phyloP scores from a whole-genome alignment of 2,329 filamentous ascomycete species.

The Zasmidium citrigriseum region DNA sequence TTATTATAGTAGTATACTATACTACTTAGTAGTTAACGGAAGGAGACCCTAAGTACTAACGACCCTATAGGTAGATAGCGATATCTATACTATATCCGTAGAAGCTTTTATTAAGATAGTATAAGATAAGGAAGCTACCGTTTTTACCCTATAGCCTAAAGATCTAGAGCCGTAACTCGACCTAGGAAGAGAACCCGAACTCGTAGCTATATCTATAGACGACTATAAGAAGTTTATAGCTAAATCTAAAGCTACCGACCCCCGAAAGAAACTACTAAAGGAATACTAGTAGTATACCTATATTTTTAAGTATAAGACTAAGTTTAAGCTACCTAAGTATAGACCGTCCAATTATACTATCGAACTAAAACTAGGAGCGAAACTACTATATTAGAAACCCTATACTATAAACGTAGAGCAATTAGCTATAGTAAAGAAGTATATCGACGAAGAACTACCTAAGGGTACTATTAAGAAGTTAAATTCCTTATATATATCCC shows the following conservation, averaged over 20 bases:
- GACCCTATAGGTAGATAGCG: not conserved
- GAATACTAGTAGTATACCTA: not conserved
- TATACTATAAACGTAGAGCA: too few species aligned
- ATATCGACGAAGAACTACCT: not conserved
- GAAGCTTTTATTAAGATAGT: not conserved
- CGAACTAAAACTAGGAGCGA: too few species aligned
- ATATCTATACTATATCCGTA: not conserved
- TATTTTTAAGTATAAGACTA: not conserved
- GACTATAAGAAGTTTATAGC: not conserved
- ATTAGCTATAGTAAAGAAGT: too few species aligned
- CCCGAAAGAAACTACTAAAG: not conserved
- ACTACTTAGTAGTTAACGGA: not conserved
- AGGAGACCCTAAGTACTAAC: not conserved
- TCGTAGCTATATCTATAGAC: not conserved
- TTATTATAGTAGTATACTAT: not conserved
- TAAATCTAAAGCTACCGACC: not conserved
- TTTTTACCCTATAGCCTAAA: not conserved
- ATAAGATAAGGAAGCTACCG: not conserved
- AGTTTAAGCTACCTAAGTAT: not conserved
- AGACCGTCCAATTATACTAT: slow-evolving; percentile 2
- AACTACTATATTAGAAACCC: too few species aligned
- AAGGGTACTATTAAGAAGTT: not conserved
- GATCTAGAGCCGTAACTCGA: not conserved
- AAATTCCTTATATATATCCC: not conserved
- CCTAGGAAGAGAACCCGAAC: not conserved